These are phyloP conservation scores for Gastrodia elata DNA, from an alignment of 106 monocot species.

Conservation along the genomic window DNA sequence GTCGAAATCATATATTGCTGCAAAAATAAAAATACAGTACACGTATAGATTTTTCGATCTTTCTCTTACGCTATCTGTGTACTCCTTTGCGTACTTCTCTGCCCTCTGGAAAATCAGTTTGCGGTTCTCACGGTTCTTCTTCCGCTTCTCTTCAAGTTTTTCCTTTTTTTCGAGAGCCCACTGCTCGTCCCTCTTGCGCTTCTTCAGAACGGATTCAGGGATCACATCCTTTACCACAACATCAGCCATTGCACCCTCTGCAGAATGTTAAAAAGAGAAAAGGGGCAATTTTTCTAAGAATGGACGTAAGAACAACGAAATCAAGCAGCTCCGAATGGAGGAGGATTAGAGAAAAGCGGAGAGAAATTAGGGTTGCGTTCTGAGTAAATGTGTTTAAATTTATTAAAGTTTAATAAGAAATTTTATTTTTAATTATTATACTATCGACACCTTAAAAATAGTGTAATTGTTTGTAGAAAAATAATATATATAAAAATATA, in stretches of 20 bases:
- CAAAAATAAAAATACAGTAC: background rate
- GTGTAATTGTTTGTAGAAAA: no score
- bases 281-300: background rate
- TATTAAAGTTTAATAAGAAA: no score
- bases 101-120: constrained; percentile 54
- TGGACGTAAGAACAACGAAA: background rate
- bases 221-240: constrained; percentile 20
- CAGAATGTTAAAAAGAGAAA: background rate
- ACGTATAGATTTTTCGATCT: background rate
- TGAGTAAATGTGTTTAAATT: no score
- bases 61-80: constrained; percentile 33
- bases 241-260: constrained; percentile 19
- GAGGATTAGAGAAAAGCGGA: background rate
- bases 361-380: constrained; percentile 1
- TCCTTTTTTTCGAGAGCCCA: constrained; percentile 55
- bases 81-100: constrained; percentile 52
- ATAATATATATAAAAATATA: no score
- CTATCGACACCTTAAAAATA: no score
- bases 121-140: constrained; percentile 37
- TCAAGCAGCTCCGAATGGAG: background rate
- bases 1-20: background rate
- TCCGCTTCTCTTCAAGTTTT: constrained; percentile 23
- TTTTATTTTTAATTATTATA: no score
- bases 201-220: constrained; percentile 73
- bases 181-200: constrained; percentile 56